These are phyloP conservation scores for Heterobasidion parviporum DNA, from an alignment of 1,284 basidiomycete species.

Conservation along the genomic window DNA sequence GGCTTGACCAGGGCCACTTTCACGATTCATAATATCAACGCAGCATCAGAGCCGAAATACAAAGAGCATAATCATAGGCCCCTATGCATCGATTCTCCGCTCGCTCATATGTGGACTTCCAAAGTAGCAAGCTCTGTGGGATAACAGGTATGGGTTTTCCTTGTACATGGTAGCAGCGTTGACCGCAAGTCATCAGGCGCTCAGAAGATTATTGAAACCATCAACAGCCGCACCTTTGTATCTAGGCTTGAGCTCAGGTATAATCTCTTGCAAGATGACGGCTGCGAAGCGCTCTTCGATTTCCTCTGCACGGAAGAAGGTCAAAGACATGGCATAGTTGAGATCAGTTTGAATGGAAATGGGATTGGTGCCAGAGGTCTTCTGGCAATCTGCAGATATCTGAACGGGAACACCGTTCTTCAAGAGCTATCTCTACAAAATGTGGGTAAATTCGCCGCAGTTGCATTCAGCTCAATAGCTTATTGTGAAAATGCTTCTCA, in stretches of 20 bases:
- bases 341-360: slow-evolving; percentile 52
- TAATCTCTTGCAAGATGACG: slow-evolving; percentile 51
- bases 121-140: too few relatives aligned
- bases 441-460: slow-evolving; percentile 30
- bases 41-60: too few relatives aligned
- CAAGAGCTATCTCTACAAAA: slow-evolving; percentile 45
- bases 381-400: slow-evolving; percentile 40
- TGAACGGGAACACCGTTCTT: slow-evolving; percentile 38
- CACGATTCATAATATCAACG: too few relatives aligned
- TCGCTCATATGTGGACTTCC: too few relatives aligned
- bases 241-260: slow-evolving; percentile 47
- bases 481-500: slow-evolving; percentile 14
- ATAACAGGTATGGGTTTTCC: too few relatives aligned
- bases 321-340: slow-evolving; percentile 36
- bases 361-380: slow-evolving; percentile 47
- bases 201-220: slow-evolving; percentile 35
- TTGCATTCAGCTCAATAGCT: not conserved
- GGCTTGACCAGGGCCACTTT: too few relatives aligned
- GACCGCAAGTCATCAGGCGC: slow-evolving; percentile 28
- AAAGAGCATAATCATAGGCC: too few relatives aligned
- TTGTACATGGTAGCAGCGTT: too few relatives aligned
- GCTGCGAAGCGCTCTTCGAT: slow-evolving; percentile 45
- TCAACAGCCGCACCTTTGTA: slow-evolving; percentile 33
- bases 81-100: too few relatives aligned
- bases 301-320: slow-evolving; percentile 45